These are phyloP conservation scores for Solanum rostratum DNA, from an alignment of 257 asterid species.

Conservation along the genomic window DNA sequence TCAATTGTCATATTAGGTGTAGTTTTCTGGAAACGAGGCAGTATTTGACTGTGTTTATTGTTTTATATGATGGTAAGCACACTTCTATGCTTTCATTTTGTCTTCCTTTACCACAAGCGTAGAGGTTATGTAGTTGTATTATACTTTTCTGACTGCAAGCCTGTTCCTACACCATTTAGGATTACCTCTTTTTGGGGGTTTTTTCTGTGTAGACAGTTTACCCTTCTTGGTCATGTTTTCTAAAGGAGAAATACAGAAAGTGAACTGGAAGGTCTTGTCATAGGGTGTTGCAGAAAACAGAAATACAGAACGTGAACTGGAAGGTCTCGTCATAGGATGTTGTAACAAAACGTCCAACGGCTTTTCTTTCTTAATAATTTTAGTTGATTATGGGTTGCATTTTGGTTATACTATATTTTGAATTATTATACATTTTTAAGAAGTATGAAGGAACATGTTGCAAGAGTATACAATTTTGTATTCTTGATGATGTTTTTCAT, in stretches of 20 bases:
- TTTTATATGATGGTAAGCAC: not conserved
- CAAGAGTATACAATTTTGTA: not conserved
- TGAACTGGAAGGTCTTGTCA: not conserved
- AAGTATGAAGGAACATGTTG: not conserved
- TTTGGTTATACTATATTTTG: not conserved
- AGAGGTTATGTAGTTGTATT: not conserved
- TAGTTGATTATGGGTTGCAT: not conserved
- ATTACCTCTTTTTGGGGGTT: not conserved
- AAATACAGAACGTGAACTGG: not conserved
- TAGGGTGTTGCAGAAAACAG: not conserved
- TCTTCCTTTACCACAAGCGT: not conserved
- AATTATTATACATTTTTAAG: not conserved
- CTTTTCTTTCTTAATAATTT: not conserved
- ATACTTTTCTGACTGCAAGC: not conserved
- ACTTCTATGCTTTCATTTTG: not conserved
- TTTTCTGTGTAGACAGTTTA: not conserved
- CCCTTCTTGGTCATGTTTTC: not conserved
- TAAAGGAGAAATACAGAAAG: not conserved
- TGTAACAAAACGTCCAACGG: not conserved
- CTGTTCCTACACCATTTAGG: not conserved
- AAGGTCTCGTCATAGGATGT: not conserved
- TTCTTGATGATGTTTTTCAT: not conserved
- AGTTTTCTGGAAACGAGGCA: not conserved
- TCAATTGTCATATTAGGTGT: not conserved
- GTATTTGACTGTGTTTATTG: not conserved